Percentiles rank a stretch among this genome's conserved stretches.
These are phyloP conservation scores for Croton laevigatus DNA, from an alignment of 441 rosid genomes.

Conservation along the genomic window DNA sequence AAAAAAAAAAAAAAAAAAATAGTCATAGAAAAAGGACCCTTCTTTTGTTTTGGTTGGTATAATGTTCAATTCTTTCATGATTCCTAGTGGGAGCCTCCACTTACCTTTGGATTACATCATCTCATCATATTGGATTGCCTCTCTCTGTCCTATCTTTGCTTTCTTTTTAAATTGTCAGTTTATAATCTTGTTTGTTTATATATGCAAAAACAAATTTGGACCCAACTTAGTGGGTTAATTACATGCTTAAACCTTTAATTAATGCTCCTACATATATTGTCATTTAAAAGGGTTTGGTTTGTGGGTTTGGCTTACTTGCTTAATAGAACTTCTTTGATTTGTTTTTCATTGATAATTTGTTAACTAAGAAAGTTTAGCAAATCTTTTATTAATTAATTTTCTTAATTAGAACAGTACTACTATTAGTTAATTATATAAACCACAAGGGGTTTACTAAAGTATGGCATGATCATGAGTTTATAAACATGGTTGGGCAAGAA, in stretches of 20 bases:
- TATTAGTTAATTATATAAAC: no score
- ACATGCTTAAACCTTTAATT: background rate
- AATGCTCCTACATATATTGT: background rate
- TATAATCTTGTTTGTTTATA: conserved; percentile 8
- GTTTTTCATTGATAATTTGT: background rate
- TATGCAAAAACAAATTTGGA: background rate
- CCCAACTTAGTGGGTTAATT: background rate
- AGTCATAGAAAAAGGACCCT: background rate
- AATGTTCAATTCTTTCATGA: conserved; percentile 66
- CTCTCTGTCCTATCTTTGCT: background rate
- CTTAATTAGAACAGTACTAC: no score
- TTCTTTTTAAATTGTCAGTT: conserved; percentile 12
- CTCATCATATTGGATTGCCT: conserved; percentile 10
- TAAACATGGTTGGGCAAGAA: background rate
- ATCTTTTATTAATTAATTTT: no score
- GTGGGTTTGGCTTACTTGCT: background rate
- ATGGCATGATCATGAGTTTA: no score
- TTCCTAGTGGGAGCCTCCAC: conserved; percentile 49
- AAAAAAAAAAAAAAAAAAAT: background rate
- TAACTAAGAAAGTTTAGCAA: no score
- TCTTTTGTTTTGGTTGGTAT: conserved; percentile 22
- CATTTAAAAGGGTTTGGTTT: background rate
- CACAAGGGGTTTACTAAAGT: no score
- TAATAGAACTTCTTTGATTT: background rate
- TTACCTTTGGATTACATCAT: conserved; percentile 26